phyloP scores from a whole-genome alignment of 2,329 filamentous ascomycete genomes.

The Thelonectria blattea region DNA sequence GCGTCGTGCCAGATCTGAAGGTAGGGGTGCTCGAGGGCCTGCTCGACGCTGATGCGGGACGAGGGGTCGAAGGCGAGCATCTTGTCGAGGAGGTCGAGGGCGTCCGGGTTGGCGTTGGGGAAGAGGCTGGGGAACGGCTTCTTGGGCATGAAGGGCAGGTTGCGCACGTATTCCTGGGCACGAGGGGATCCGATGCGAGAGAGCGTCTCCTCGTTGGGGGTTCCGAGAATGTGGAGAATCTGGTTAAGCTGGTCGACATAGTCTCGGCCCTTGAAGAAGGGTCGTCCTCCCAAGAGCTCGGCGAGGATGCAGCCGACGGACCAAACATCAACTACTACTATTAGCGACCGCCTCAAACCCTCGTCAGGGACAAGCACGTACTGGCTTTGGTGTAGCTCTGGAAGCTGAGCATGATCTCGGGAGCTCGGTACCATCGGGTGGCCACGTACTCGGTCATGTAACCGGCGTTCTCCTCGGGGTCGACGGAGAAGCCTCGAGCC shows the following conservation, averaged over 20 bases:
- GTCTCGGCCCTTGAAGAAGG: slow-evolving; percentile 99
- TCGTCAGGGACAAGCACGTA: slow-evolving; percentile 60
- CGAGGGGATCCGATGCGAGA: slow-evolving; percentile 92
- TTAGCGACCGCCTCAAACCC: slow-evolving; percentile 15
- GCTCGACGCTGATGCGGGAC: slow-evolving; percentile 90
- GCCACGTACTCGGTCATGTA: slow-evolving; percentile 99
- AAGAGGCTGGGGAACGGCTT: slow-evolving; percentile 88
- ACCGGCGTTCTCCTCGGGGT: slow-evolving; percentile 96
- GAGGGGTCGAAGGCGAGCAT: slow-evolving; percentile 98
- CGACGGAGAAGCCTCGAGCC: slow-evolving; percentile 93
- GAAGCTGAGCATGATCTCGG: slow-evolving; percentile 99
- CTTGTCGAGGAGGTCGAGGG: slow-evolving; percentile 90
- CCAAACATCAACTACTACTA: slow-evolving; percentile 91
- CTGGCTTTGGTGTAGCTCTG: slow-evolving; percentile 99
- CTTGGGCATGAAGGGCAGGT: slow-evolving; percentile 94
- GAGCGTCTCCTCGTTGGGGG: slow-evolving; percentile 93
- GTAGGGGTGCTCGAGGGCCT: slow-evolving; percentile 95
- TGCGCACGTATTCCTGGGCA: slow-evolving; percentile 97
- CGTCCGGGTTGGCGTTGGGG: slow-evolving; percentile 93
- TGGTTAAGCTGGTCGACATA: slow-evolving; percentile 99
- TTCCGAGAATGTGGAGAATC: slow-evolving; percentile 96
- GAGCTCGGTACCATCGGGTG: slow-evolving; percentile 92
- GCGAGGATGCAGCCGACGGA: slow-evolving; percentile 98
- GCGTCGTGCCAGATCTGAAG: slow-evolving; percentile 98
- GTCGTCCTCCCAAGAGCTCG: slow-evolving; percentile 91